Percentiles rank a stretch among this genome's conserved stretches.
Conservation (phyloP, 116 monocot species). For the Iris pallida region DNA sequence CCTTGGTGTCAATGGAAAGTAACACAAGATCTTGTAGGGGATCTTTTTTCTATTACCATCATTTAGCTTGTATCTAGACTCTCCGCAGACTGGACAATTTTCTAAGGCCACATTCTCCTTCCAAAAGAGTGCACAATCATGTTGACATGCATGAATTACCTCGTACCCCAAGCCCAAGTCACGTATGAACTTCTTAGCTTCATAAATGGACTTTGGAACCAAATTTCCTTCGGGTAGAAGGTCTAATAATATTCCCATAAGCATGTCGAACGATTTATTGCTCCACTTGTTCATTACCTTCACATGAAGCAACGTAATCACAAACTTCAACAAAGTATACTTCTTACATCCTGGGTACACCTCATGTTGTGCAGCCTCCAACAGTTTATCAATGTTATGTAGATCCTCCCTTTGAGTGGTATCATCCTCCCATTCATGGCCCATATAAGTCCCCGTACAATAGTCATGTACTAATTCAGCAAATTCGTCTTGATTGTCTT, state of each 20-base stretch:
- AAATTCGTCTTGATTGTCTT: too few species aligned
- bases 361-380: background rate
- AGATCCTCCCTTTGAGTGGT: background rate
- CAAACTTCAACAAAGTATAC: background rate
- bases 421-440: background rate
- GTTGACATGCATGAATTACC: background rate
- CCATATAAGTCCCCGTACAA: background rate
- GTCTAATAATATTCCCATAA: background rate
- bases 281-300: background rate
- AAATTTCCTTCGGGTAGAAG: background rate
- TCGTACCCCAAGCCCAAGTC: background rate
- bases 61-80: too few species aligned
- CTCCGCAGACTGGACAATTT: background rate
- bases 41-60: background rate
- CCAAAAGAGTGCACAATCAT: too few species aligned
- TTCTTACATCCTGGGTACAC: background rate
- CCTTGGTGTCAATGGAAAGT: too few species aligned
- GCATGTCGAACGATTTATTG: background rate
- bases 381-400: too few species aligned
- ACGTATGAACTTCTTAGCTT: background rate
- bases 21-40: background rate
- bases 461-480: background rate
- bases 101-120: background rate
- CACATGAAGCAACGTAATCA: background rate
- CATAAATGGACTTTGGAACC: background rate